Conservation (phyloP, 2,329 filamentous ascomycete species). For the Aspergillus brunneoviolaceus region DNA sequence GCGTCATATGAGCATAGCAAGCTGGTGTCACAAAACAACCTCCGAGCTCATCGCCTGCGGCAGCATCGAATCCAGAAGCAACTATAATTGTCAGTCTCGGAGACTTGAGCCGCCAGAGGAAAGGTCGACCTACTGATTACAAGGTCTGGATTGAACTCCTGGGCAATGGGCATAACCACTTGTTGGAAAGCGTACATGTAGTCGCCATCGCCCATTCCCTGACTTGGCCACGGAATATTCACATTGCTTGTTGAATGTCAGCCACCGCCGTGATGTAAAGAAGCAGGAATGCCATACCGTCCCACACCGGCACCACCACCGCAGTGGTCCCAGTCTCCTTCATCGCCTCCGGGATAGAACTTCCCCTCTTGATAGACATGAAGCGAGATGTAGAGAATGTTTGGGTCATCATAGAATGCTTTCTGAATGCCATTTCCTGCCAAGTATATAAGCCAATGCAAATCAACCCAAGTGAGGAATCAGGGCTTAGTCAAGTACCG, state of each 20-base stretch:
- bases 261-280: neutral
- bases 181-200: slow-evolving; percentile 96
- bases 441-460: slow-evolving; percentile 19
- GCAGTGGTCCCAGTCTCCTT: slow-evolving; percentile 61
- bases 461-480: neutral
- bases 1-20: slow-evolving; percentile 97
- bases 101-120: too few species aligned
- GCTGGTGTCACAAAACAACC: slow-evolving; percentile 87
- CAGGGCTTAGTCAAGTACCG: slow-evolving; percentile 38
- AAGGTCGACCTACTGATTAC: slow-evolving; percentile 66
- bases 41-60: slow-evolving; percentile 87
- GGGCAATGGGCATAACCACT: slow-evolving; percentile 92
- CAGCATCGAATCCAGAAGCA: slow-evolving; percentile 93
- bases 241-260: slow-evolving; percentile 52
- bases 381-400: slow-evolving; percentile 91
- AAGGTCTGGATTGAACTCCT: slow-evolving; percentile 89
- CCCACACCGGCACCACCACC: slow-evolving; percentile 59
- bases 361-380: slow-evolving; percentile 81
- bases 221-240: slow-evolving; percentile 67
- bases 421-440: slow-evolving; percentile 92
- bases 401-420: slow-evolving; percentile 91
- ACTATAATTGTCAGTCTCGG: slow-evolving; percentile 49
- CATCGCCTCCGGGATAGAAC: slow-evolving; percentile 73
- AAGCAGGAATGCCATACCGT: slow-evolving; percentile 40
- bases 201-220: slow-evolving; percentile 90